Percentiles rank a stretch among this genome's conserved stretches.
Conservation (phyloP, 495 filamentous ascomycete genomes). For the Penicillium pancosmium region DNA sequence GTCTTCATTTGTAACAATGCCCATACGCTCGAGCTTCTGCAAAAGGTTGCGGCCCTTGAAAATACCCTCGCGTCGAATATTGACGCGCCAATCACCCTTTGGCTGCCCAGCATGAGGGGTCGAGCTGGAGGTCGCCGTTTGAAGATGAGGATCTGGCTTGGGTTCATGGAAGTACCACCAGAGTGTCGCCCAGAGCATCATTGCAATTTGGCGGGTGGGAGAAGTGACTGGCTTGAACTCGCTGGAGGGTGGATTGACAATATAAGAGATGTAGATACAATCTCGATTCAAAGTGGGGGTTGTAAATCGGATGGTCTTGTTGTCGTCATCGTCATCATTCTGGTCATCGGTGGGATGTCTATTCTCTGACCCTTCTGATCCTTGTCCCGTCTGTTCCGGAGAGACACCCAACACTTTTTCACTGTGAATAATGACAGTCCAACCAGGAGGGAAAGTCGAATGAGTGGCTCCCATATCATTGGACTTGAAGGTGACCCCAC, state of each 20-base stretch:
- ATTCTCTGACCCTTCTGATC: constrained; percentile 9
- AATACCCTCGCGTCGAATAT: constrained; percentile 82
- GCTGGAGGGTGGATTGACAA: constrained; percentile 75
- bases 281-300: constrained; percentile 76
- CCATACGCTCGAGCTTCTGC: constrained; percentile 93
- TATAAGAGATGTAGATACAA: constrained; percentile 85
- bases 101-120: constrained; percentile 73
- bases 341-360: constrained; percentile 13
- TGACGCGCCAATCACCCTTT: constrained; percentile 83
- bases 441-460: constrained; percentile 77
- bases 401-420: constrained; percentile 55
- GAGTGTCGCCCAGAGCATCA: constrained; percentile 94
- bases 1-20: constrained; percentile 74
- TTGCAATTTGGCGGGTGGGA: constrained; percentile 82
- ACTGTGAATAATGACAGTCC: constrained; percentile 82
- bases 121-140: constrained; percentile 60
- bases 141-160: constrained; percentile 53
- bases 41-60: constrained; percentile 79
- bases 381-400: constrained; percentile 17
- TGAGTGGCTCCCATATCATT: constrained; percentile 70
- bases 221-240: constrained; percentile 80
- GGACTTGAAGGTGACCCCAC: constrained; percentile 83
- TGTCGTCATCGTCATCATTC: constrained; percentile 25
- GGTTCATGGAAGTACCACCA: constrained; percentile 94
- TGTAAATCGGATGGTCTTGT: constrained; percentile 57